phyloP scores from a whole-genome alignment of 2,329 filamentous ascomycete genomes.

The Claviceps fusiformis region DNA sequence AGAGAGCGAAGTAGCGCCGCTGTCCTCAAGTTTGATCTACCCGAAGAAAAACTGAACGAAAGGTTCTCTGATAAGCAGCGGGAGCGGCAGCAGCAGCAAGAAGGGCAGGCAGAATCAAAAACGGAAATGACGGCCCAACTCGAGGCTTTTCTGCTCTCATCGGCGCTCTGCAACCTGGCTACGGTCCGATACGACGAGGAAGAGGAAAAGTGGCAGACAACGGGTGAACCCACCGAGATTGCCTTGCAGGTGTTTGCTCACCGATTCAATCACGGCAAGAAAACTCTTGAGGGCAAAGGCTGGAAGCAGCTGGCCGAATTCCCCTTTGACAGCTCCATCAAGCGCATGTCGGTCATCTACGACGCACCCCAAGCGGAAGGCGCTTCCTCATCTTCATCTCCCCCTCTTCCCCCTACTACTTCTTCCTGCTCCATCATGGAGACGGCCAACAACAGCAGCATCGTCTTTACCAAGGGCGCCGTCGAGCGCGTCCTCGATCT shows the following conservation, averaged over 20 bases:
- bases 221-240: constrained; percentile 62
- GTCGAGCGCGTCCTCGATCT: constrained; percentile 47
- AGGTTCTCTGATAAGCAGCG: constrained; percentile 1
- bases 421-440: constrained; percentile 19
- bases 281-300: constrained; percentile 33
- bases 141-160: constrained; percentile 36
- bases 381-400: not conserved
- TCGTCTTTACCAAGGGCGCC: constrained; percentile 49
- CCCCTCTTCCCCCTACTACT: too few relatives aligned
- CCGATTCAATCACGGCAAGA: constrained; percentile 49
- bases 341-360: constrained; percentile 70
- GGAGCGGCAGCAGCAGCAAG: constrained; percentile 8
- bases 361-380: constrained; percentile 30
- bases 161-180: constrained; percentile 53
- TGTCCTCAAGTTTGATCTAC: constrained; percentile 49
- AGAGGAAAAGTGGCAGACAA: constrained; percentile 49
- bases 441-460: constrained; percentile 24
- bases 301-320: constrained; percentile 57
- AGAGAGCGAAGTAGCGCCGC: constrained; percentile 47
- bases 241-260: constrained; percentile 63
- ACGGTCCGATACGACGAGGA: constrained; percentile 42
- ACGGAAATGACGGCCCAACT: constrained; percentile 37
- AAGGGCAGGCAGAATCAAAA: constrained; percentile 20
- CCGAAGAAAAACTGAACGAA: constrained; percentile 37
- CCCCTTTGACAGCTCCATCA: constrained; percentile 66